Base-by-base conservation (phyloP, 495 filamentous ascomycete genomes). In the Penicillium pulvis region DNA sequence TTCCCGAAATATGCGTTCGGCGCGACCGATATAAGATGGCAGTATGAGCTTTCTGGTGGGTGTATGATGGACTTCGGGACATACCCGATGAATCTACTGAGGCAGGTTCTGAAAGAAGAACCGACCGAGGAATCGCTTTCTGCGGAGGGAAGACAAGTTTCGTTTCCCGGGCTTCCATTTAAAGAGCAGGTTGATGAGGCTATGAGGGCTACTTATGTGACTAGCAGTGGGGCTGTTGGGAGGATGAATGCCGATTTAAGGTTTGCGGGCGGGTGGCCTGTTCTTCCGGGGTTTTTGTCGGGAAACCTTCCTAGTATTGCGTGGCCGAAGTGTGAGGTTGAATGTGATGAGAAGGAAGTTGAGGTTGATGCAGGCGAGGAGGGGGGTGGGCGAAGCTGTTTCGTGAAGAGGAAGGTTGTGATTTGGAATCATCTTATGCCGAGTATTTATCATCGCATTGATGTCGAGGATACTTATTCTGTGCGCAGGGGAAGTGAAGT, bases 1-100 rank as follows among this genome's bases (percentile, higher is more conserved):
- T 17, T 71, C 0, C 61, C 61, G 1, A 58, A 59, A 42, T 53
- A 66, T 0, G 17, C 43, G 1, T 53, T 66, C 1, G 0, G 35
- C 0, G 28, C 61, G 5, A 74, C 82, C 48, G 78, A 87, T 62
- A 89, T 89, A 59, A 74, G 84, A 0, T 87, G 75, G 63, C 59
- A 69, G 17, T 87, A 81, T 55, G 68, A 71, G 4, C 72, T 87
- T 1, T 67, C 75, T 6, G 85, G 86, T 1, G 87, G 85, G n/a
- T 63, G 75, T 9, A 60, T 83, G 49, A 83, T 89, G 83, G 84
- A 86, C 58, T 69, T 84, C 6, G 79, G 77, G 6, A 74, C 78
- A 0, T 88, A 87, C 62, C 72, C 72, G 12, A 53, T 83, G 12
- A 74, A 71, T 17, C 59, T 71, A 6, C 57, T 82, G 0, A 63